Base-by-base conservation (phyloP, 2,329 filamentous ascomycete species). In the Aciculosporium take region DNA sequence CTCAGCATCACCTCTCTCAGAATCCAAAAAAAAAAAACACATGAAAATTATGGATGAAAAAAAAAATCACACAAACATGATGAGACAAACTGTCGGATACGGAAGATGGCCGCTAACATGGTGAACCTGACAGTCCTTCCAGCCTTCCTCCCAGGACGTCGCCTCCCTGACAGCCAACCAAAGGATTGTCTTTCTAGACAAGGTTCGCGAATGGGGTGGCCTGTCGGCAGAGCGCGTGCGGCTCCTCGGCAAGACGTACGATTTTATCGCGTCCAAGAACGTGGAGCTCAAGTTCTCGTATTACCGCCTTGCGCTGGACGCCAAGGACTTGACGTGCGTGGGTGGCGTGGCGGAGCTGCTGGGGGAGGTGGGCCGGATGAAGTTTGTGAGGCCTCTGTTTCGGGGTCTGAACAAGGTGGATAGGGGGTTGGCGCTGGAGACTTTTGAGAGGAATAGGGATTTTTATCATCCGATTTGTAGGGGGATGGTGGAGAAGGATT, bases 401-500 rank as follows among this genome's bases (percentile, higher is more conserved):
- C 73, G 81, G 46, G 72, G 76, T 38, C 65, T 98, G 50, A 80
- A 81, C 54, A 77, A 79, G 58, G 75, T 84, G 30, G 81, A 95
- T 62, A 68, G 76, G 36, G 66, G 77, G 21, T 62, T 94, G 53
- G 89, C 91, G 0, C 62, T 89, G 40, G 68, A 77, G 57, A 94
- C 88, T 0, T 95, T 94, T 62, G 74, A 83, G 63, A 82, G 81
- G 71, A 81, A 94, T 59, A 83, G 74, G 62, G 80, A 87, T 47
- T 96, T 96, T 56, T 98, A 96, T 58, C 89, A 96, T 57, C 91
- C 91, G 2, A 95, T 96, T 52, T 95, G 88, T 59, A 75, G 76
- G 46, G 75, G 69, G 7, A 83, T 94, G 77, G 78, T 93, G 3
- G 83, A 86, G 64, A 95, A 94, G 70, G 84, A 93, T 60, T 62